Conservation (phyloP, 2,329 filamentous ascomycete species). For the Orbilia quercus region DNA sequence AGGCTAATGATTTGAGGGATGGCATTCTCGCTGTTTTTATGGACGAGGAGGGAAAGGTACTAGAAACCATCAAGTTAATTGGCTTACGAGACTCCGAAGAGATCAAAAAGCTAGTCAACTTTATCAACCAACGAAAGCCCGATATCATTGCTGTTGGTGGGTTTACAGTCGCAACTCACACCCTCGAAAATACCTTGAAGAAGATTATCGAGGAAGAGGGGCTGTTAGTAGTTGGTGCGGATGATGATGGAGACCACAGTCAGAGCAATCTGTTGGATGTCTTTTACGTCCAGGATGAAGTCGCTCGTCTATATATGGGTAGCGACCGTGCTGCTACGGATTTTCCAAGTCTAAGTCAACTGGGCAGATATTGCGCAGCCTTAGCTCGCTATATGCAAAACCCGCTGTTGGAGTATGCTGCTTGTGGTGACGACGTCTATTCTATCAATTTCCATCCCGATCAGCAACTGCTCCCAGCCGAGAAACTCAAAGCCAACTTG, state of each 20-base stretch:
- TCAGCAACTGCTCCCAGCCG: constrained; percentile 86
- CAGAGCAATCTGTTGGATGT: constrained; percentile 85
- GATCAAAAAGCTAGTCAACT: constrained; percentile 77
- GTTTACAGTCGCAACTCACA: constrained; percentile 86
- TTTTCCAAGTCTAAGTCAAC: constrained; percentile 80
- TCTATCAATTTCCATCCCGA: constrained; percentile 90
- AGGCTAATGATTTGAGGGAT: constrained; percentile 78
- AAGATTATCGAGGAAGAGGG: constrained; percentile 80
- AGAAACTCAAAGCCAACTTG: constrained; percentile 84
- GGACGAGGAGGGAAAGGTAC: constrained; percentile 87
- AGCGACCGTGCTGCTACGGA: constrained; percentile 82
- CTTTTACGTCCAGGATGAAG: constrained; percentile 93
- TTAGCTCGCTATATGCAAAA: constrained; percentile 93
- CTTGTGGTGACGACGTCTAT: constrained; percentile 85
- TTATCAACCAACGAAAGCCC: constrained; percentile 81
- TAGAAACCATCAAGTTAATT: constrained; percentile 87
- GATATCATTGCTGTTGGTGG: constrained; percentile 92
- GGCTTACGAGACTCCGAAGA: constrained; percentile 79
- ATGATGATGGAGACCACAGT: constrained; percentile 75
- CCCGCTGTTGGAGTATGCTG: constrained; percentile 95
- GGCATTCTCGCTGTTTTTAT: constrained; percentile 91
- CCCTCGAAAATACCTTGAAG: constrained; percentile 82
- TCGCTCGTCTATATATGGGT: constrained; percentile 94
- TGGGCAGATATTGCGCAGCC: constrained; percentile 89
- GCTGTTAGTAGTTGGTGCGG: constrained; percentile 67